Evolutionary conservation across 306 rosid genomes (phyloP).

Genomic region (Notholithocarpus densiflorus): DNA sequence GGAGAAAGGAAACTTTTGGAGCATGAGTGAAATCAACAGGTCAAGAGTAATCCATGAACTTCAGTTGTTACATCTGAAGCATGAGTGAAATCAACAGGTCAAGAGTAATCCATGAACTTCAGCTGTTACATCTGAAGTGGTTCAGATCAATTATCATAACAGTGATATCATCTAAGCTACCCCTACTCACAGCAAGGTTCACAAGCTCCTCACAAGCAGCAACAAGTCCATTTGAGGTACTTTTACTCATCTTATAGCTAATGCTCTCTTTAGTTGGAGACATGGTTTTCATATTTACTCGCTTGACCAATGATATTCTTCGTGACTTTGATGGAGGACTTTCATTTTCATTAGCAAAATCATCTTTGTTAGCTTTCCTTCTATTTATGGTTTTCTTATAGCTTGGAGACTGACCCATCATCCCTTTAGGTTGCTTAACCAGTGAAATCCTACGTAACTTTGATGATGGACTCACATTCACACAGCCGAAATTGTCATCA

Average conservation of each 20-base stretch:
- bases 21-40: neutral
- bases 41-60: neutral
- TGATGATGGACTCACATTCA: conserved; percentile 45
- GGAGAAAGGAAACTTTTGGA: neutral
- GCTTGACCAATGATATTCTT: conserved; percentile 43
- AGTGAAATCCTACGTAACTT: conserved; percentile 51
- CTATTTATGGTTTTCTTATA: conserved; percentile 18
- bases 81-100: neutral
- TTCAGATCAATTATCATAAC: conserved; percentile 57
- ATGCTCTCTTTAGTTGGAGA: conserved; percentile 33
- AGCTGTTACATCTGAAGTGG: conserved; percentile 29
- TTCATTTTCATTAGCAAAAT: conserved; percentile 38
- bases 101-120: neutral
- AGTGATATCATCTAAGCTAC: conserved; percentile 63
- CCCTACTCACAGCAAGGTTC: conserved; percentile 48
- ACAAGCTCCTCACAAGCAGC: conserved; percentile 70
- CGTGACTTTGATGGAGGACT: conserved; percentile 46
- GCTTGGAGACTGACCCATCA: conserved; percentile 24
- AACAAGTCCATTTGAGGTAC: conserved; percentile 27
- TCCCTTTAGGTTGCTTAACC: conserved; percentile 30
- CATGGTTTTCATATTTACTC: conserved; percentile 33
- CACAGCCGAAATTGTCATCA: conserved; percentile 25
- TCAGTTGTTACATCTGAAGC: conserved; percentile 25
- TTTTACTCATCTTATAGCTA: conserved; percentile 24
- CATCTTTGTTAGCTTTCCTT: conserved; percentile 28